Evolutionary conservation across 352 stramenopile genomes (phyloP), one percentile per base, ranked within the genome.

Genomic region (Chrysophaeum taylorii): DNA sequence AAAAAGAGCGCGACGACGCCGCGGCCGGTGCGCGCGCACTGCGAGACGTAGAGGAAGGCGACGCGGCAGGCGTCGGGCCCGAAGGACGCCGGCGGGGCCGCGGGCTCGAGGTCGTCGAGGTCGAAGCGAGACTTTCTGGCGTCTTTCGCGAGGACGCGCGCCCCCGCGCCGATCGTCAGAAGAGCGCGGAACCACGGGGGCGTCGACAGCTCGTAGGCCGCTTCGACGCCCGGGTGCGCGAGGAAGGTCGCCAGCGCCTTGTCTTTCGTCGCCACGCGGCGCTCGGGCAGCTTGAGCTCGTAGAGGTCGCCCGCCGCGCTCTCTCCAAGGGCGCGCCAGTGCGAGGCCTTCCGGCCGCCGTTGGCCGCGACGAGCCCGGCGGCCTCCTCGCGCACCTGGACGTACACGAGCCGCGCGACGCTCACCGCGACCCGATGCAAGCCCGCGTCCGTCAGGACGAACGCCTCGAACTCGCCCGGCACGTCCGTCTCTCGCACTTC

Each of bases 201-300:
- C 9, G 93, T 89, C 36, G 92, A 81, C 15, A 93, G 83, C 76
- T 98, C 93, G 76, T 97, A 98, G 25, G 97, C 87, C 23, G 86
- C 87, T 12, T 85, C 80, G 15, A 96, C 80, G 2, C 81, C 73
- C 15, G 88, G 80, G 66, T 94, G 82, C 42, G 84, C 77, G 23
- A 95, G 81, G 42, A 96, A 86, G 35, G 86, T 80, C 16, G 77
- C 78, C 60, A 93, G 82, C 70, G 91, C 85, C 69, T 84, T 79
- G n/a, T 73, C 78, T 27, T 76, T 76, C 45, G 76, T 43, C 33
- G 1, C 57, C 68, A 79, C 84, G 18, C 82, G 50, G 35, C 80
- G 79, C 73, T 89, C 85, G 12, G 82, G 73, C 78, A 89, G 84
- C 15, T 70, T 81, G 0, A 92, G 74, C 79, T 89, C 81, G 67